phyloP scores from a whole-genome alignment of 805 yeast species.

The Candida dajiaensis region DNA sequence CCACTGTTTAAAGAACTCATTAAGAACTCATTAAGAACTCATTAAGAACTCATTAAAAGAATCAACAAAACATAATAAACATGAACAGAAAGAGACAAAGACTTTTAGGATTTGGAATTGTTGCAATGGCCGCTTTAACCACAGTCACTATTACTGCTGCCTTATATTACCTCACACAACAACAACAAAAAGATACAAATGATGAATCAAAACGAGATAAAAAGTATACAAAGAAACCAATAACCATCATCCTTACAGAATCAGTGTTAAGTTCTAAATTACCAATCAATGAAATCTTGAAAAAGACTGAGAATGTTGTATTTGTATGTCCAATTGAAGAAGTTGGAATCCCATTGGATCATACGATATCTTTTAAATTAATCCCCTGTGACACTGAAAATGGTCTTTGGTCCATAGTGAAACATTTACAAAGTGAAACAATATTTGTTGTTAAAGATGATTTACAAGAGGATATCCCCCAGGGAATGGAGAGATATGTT shows the following conservation, averaged over 20 bases:
- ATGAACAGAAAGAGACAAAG: constrained; percentile 3
- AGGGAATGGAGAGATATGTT: constrained; percentile 26
- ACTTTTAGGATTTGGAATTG: constrained; percentile 2
- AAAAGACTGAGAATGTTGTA: constrained; percentile 26
- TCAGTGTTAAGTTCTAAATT: constrained; percentile 22
- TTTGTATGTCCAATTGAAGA: constrained; percentile 30
- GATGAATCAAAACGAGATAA: neutral
- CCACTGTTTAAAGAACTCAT: no score
- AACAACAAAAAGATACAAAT: neutral
- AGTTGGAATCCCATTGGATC: constrained; percentile 14
- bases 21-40: neutral
- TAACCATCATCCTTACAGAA: constrained; percentile 21
- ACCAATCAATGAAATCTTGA: constrained; percentile 21
- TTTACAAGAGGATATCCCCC: constrained; percentile 23
- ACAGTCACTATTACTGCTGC: constrained; percentile 8
- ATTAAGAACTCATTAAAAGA: neutral
- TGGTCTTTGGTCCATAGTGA: constrained; percentile 51
- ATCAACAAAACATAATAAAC: no score
- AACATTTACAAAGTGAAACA: constrained; percentile 38
- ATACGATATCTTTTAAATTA: constrained; percentile 28
- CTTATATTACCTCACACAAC: constrained; percentile 5
- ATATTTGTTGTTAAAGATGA: constrained; percentile 26
- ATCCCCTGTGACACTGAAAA: constrained; percentile 37
- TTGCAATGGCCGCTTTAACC: constrained; percentile 9
- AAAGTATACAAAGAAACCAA: constrained; percentile 18